phyloP scores from a whole-genome alignment of 768 basidiomycete genomes.

The Psilocybe azurescens region DNA sequence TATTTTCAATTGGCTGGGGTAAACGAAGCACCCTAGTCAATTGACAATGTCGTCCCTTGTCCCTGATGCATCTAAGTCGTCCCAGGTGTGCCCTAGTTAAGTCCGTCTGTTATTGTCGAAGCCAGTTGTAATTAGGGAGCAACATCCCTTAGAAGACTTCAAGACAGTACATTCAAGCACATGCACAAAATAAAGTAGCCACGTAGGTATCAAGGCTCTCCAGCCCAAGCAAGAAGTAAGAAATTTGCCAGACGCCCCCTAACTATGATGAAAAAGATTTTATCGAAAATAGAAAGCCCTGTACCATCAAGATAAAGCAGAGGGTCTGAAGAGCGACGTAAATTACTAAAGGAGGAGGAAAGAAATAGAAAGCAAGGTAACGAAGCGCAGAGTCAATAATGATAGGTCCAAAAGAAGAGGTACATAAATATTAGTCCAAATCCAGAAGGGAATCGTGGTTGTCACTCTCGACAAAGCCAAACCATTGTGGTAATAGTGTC shows the following conservation, averaged over 20 bases:
- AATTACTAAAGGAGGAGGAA: neutral
- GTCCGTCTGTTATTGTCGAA: neutral
- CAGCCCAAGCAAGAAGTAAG: too few relatives aligned
- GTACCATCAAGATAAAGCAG: neutral
- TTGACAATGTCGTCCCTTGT: constrained; percentile 21
- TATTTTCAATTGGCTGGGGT: constrained; percentile 18
- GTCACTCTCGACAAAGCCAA: constrained; percentile 47
- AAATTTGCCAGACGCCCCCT: too few relatives aligned
- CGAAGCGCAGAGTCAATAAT: neutral
- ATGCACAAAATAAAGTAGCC: too few relatives aligned
- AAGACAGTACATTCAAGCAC: too few relatives aligned
- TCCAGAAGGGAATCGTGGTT: constrained; percentile 23
- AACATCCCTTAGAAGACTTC: too few relatives aligned
- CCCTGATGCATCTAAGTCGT: constrained; percentile 26
- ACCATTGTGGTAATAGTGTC: constrained; percentile 66
- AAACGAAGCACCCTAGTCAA: neutral
- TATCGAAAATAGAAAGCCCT: too few relatives aligned
- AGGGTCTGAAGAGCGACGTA: neutral
- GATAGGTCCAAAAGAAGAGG: neutral
- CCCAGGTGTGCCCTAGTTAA: constrained; percentile 1
- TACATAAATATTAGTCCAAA: constrained; percentile 17
- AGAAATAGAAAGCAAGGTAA: neutral
- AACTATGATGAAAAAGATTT: too few relatives aligned
- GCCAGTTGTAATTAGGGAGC: too few relatives aligned
- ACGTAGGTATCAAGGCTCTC: neutral